Evolutionary conservation across 345 rosid genomes (phyloP).

Genomic region (Linum tenue): DNA sequence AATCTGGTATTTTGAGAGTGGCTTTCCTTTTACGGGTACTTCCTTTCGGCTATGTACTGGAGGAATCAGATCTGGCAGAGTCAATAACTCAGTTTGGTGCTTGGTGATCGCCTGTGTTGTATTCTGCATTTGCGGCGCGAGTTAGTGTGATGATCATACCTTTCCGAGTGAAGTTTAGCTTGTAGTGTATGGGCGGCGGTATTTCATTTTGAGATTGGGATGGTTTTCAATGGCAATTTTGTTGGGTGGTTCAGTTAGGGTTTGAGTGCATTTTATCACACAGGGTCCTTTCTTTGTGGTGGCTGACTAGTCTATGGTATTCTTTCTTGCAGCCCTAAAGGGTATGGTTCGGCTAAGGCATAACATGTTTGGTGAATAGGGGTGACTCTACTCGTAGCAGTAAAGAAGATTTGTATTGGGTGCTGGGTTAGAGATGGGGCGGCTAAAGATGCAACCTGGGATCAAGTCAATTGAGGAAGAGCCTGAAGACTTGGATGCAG

Average conservation of each 20-base stretch:
- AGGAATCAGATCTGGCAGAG: background rate
- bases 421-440: slow-evolving; percentile 52
- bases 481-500: slow-evolving; percentile 67
- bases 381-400: background rate
- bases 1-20: background rate
- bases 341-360: slow-evolving; percentile 23
- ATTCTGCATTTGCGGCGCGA: no score
- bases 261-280: background rate
- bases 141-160: background rate
- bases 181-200: background rate
- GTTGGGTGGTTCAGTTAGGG: background rate
- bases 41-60: background rate
- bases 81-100: background rate
- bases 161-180: background rate
- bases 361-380: slow-evolving; percentile 11
- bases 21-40: background rate
- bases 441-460: slow-evolving; percentile 78
- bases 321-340: slow-evolving; percentile 19
- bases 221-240: background rate
- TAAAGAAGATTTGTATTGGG: background rate
- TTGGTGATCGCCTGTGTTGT: background rate
- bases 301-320: background rate
- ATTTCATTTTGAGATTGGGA: background rate
- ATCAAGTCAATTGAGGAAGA: slow-evolving; percentile 91
- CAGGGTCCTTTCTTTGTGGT: background rate